Conservation (phyloP, 192 early-diverging fungal species). For the Gamsiella multidivaricata region DNA sequence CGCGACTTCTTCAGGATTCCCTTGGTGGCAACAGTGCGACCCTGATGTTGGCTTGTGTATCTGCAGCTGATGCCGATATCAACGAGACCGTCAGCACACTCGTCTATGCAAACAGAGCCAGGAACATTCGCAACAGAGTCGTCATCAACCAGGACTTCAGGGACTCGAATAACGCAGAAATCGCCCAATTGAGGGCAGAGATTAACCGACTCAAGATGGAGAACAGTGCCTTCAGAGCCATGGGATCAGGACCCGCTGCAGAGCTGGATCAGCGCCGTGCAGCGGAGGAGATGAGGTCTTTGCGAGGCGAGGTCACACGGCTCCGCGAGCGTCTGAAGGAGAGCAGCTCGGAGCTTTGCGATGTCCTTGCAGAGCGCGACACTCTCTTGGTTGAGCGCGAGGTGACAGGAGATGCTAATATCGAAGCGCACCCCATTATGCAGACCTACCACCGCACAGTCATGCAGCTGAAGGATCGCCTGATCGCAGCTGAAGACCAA, state of each 20-base stretch:
- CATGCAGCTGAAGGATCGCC: slow-evolving; percentile 49
- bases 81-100: slow-evolving; percentile 96
- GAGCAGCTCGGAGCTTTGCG: slow-evolving; percentile 51
- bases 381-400: slow-evolving; percentile 62
- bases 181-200: slow-evolving; percentile 64
- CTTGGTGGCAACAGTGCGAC: slow-evolving; percentile 96
- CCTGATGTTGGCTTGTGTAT: slow-evolving; percentile 95
- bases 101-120: slow-evolving; percentile 94
- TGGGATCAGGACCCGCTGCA: slow-evolving; percentile 54
- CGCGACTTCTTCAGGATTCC: slow-evolving; percentile 96
- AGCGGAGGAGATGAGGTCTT: slow-evolving; percentile 56
- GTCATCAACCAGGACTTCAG: slow-evolving; percentile 65
- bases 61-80: slow-evolving; percentile 84
- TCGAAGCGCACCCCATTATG: slow-evolving; percentile 52
- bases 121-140: slow-evolving; percentile 94
- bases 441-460: slow-evolving; percentile 49
- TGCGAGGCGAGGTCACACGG: slow-evolving; percentile 56
- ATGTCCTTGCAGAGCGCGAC: slow-evolving; percentile 62
- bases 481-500: slow-evolving; percentile 51
- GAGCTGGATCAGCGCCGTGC: slow-evolving; percentile 37
- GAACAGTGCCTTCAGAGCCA: slow-evolving; percentile 54
- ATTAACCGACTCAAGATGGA: slow-evolving; percentile 65
- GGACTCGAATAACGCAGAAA: slow-evolving; percentile 59
- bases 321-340: slow-evolving; percentile 61
- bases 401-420: slow-evolving; percentile 49